Percentiles rank a stretch among this genome's conserved stretches.
Conservation (phyloP, 139 green algal genomes). For the Tetradesmus obliquus region DNA sequence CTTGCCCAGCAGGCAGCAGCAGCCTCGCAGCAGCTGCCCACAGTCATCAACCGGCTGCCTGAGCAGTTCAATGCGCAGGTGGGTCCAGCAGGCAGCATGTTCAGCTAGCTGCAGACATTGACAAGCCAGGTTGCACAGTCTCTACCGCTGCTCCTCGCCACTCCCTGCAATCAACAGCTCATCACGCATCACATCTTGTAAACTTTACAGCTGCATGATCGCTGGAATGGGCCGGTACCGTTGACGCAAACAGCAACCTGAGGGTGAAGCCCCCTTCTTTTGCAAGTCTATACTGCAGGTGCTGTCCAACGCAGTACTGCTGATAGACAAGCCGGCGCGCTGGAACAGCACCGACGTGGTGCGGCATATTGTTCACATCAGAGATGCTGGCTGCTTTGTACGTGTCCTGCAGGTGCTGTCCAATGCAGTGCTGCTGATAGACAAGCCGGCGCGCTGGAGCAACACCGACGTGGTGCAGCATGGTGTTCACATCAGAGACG, state of each 20-base stretch:
- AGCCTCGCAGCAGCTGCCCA: constrained; percentile 7
- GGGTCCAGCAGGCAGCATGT: neutral
- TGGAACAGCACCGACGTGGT: constrained; percentile 30
- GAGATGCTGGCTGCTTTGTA: neutral
- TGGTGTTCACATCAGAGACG: no score
- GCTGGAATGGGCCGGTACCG: no score
- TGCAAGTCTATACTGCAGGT: neutral
- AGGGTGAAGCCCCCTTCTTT: no score
- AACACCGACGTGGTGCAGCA: neutral
- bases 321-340: constrained; percentile 60
- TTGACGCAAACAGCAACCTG: no score
- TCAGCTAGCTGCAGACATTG: no score
- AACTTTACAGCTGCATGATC: no score
- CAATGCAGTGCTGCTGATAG: constrained; percentile 63
- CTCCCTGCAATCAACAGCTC: no score
- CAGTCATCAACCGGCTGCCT: constrained; percentile 61
- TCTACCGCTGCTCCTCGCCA: no score
- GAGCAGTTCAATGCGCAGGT: constrained; percentile 51
- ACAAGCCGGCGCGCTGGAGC: constrained; percentile 56
- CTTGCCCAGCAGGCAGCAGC: neutral
- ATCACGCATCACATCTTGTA: no score
- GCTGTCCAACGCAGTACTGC: constrained; percentile 55
- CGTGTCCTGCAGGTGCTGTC: constrained; percentile 23
- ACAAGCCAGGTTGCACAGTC: no score
- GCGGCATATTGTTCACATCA: neutral